Percentiles rank a stretch among this genome's conserved stretches.
These are phyloP conservation scores for Saccharum officinarum DNA, from an alignment of 176 grass and related monocot species.

Conservation along the genomic window DNA sequence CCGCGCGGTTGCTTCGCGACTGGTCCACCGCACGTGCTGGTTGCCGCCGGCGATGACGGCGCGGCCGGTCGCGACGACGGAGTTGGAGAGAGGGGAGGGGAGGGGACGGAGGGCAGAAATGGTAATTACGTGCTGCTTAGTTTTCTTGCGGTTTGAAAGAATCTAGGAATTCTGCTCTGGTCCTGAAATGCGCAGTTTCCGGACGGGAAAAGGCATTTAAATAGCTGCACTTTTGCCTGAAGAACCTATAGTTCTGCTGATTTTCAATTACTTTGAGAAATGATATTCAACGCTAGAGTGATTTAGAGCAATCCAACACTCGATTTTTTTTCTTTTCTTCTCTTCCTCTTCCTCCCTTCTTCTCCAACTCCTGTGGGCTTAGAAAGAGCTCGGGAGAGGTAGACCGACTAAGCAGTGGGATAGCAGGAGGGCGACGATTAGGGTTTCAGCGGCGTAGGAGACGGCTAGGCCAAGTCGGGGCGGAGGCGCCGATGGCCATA, in stretches of 20 bases:
- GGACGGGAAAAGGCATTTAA: conserved; percentile 36
- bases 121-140: conserved; percentile 41
- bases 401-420: no score
- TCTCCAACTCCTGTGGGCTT: no score
- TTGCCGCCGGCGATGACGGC: conserved; percentile 26
- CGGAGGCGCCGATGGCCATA: no score
- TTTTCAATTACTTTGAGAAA: not conserved
- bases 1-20: not conserved
- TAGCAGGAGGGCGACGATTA: no score
- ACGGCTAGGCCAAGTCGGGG: no score
- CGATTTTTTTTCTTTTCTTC: no score
- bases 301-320: no score
- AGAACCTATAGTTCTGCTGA: not conserved
- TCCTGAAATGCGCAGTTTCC: conserved; percentile 44
- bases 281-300: no score
- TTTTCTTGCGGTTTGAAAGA: conserved; percentile 44
- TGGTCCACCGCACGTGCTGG: conserved; percentile 17
- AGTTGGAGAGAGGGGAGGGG: conserved; percentile 16
- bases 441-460: no score
- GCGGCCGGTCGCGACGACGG: conserved; percentile 17
- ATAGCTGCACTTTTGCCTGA: conserved; percentile 11
- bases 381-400: no score
- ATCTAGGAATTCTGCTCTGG: conserved; percentile 51
- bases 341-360: no score
- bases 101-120: conserved; percentile 45